Base-by-base conservation (phyloP, 495 filamentous ascomycete species). In the Paragyromitra xinjiangensis region DNA sequence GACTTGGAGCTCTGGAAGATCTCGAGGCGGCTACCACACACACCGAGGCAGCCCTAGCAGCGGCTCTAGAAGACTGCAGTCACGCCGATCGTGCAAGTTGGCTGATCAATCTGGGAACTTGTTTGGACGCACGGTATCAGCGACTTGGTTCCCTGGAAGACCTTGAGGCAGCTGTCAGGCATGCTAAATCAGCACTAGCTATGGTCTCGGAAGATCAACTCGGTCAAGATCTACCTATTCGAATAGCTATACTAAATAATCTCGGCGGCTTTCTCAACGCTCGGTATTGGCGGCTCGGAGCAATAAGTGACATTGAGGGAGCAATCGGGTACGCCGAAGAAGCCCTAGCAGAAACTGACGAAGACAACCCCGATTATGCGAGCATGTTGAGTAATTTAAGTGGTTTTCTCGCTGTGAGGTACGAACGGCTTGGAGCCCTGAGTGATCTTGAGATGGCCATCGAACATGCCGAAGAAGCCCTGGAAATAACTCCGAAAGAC, bases 371-470 rank as follows among this genome's bases (percentile, higher is more conserved):
- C 1, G 8, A 56, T 6, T 39, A 12, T 7, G 1, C 3, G 14
- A 22, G 0, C 1, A 24, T 14, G 1, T n/a, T 63, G 0, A 3
- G 2, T 6, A 14, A 48, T 7, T 12, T 70, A 7, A 40, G 22
- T 0, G 12, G 24, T 7, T 11, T 26, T 3, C 39, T 75, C 3
- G 2, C 3, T 4, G 11, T 9, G 6, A 14, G 42, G 3, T 74
- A 61, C 24, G 40, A 59, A 34, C 3, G 6, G 4, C 63, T 67
- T 0, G 42, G 51, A 37, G 19, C 53, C 14, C 11, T 44, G 5
- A 22, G 29, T 4, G 72, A 75, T 34, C 12, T 75, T 8, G 64
- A 75, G 37, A 12, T 6, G 0, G 64, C 64, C 1, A 75, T 75
- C 0, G 42, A 45, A 0, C 40, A 51, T 1, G 9, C 42, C 0